Conservation (phyloP, 345 rosid genomes). For the Ceriops tagal region DNA sequence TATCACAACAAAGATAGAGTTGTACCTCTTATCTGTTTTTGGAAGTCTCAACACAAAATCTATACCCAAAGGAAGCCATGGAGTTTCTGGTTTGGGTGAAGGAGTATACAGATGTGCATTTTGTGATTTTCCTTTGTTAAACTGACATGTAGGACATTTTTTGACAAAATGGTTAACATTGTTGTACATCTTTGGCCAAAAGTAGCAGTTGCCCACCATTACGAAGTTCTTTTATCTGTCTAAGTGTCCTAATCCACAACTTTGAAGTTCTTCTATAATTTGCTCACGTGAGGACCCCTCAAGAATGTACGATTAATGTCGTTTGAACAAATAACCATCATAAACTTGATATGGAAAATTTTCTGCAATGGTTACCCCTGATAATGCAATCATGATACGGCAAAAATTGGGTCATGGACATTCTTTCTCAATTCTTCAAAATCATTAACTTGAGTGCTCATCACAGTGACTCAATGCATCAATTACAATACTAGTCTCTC, state of each 20-base stretch:
- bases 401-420: constrained; percentile 1
- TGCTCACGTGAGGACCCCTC: background rate
- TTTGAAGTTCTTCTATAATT: constrained; percentile 8
- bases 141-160: background rate
- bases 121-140: background rate
- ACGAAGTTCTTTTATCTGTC: background rate
- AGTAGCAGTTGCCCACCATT: background rate
- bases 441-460: constrained; percentile 6
- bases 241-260: constrained; percentile 12
- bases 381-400: background rate
- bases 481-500: background rate
- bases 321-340: constrained; percentile 7
- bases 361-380: background rate
- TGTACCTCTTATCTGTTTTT: background rate
- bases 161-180: background rate
- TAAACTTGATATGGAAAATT: background rate
- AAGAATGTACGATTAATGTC: constrained; percentile 5
- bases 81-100: background rate
- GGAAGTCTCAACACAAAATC: background rate
- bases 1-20: constrained; percentile 1
- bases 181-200: background rate
- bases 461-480: background rate
- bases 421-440: constrained; percentile 15
- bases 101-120: background rate
- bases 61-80: background rate